Evolutionary conservation across 1,284 basidiomycete species (phyloP), one percentile per base, ranked within the genome.

Genomic region (Moniliella sp.): DNA sequence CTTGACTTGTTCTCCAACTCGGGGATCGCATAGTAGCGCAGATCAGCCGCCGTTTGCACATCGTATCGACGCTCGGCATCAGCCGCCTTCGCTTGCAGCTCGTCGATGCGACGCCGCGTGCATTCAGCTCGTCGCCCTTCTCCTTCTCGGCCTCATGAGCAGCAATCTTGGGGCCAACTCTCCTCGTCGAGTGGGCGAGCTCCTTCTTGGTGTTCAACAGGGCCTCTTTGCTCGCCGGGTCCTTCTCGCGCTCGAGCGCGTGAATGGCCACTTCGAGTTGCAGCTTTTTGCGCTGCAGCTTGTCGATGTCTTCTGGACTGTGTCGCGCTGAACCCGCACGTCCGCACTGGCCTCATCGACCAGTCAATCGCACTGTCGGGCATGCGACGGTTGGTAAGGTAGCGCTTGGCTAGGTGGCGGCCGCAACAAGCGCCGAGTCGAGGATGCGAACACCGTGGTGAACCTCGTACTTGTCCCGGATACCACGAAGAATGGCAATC

Each of bases 231-330:
- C 79, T 83, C 2, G 77, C 77, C 8, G 74, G 64, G 46, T 97
- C 88, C 64, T 88, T 91, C 41, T 93, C 64, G 23, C 54, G 42
- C 29, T 57, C 78, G 31, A 94, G 67, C 5, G 88, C 91, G 57
- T 93, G 84, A 16, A 93, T 78, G 59, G 93, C 88, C 23, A 97
- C 78, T 60, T 94, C 80, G 29, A 97, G 70, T 54, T 91, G 80
- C 27, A 97, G 73, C 61, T 83, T 84, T 37, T 71, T 72, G 18
- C 84, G 74, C 59, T 93, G 81, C n/a, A 97, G 70, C 48, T 77
- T 76, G 63, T 97, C 88, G 51, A 97, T 81, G 2, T 72, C 78
- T 64, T 94, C 88, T 0, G 88, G 88, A 80, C 73, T 0, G 86
- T 94, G 64, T 94, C 88, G 21, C 82, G 74, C 17, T 45, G 47